phyloP scores from a whole-genome alignment of 768 basidiomycete species.

The Psilocybe subaeruginosa region DNA sequence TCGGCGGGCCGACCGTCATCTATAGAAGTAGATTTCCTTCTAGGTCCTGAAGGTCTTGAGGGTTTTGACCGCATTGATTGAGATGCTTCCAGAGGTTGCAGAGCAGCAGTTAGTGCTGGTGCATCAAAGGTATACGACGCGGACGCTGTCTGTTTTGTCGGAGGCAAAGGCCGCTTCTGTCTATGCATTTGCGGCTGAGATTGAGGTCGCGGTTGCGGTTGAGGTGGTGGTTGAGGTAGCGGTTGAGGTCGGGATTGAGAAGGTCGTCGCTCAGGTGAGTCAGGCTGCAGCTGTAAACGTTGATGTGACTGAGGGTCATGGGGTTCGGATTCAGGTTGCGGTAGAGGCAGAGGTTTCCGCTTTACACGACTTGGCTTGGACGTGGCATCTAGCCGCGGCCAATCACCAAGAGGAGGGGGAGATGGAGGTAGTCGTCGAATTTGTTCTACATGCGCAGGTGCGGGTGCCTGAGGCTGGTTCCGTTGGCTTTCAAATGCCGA shows the following conservation, averaged over 20 bases:
- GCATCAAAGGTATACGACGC: conserved; percentile 17
- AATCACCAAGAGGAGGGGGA: conserved; percentile 53
- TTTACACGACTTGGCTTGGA: conserved; percentile 32
- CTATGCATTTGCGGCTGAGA: conserved; percentile 8
- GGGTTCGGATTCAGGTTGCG: conserved; percentile 8
- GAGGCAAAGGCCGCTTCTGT: conserved; percentile 6
- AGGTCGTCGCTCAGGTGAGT: conserved; percentile 5
- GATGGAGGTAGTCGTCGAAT: conserved; percentile 28
- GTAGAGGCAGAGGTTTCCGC: conserved; percentile 23
- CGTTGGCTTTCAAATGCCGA: conserved; percentile 19
- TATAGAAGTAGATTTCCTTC: conserved; percentile 27
- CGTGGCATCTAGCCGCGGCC: conserved; percentile 52
- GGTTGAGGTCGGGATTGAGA: conserved; percentile 7
- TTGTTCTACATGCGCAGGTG: conserved; percentile 18
- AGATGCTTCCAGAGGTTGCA: conserved; percentile 15
- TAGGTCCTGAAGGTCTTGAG: conserved; percentile 39
- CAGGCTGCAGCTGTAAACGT: neutral
- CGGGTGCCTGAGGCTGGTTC: conserved; percentile 20
- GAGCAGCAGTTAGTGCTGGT: conserved; percentile 20
- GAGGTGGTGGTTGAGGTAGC: neutral
- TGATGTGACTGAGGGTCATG: neutral
- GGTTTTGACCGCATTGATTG: conserved; percentile 17
- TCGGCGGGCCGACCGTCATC: conserved; percentile 28
- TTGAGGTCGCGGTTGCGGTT: conserved; percentile 4
- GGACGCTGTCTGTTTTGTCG: conserved; percentile 7